Evolutionary conservation across 768 basidiomycete species (phyloP), one percentile per base, ranked within the genome.

Genomic region (Hygrocybe coccinea): DNA sequence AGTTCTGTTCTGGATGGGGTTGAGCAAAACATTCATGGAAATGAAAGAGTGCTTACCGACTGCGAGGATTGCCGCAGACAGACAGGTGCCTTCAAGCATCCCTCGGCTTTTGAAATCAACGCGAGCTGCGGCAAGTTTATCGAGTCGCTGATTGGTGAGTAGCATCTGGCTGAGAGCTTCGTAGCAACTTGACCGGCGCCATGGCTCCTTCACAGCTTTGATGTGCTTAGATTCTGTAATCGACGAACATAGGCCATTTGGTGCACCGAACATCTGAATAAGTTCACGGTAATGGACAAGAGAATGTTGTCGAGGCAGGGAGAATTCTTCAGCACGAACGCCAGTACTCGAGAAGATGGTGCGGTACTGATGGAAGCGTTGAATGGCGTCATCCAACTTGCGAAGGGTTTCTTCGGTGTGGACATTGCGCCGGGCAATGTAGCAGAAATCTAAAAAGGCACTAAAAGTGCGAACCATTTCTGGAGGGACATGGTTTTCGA

Each of bases 151-250:
- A 41, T 64, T 64, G 2, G 64, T 63, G 15, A 41, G 15, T 14
- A 41, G 39, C 39, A 41, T 41, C 19, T 41, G 39, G 5, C 39
- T 11, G 39, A 41, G 39, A 19, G 39, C 62, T 5, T 64, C 56
- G 35, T 52, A 60, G 17, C 57, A 55, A 39, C 51, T 67, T 1
- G 66, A 67, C 2, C 61, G 56, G 1, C 56, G 41, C 61, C 63
- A 67, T 4, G 63, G 66, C 37, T 62, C 55, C 51, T 67, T 65
- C 10, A 67, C 65, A n/a, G 65, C 64, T 4, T 62, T 62, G 45
- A 64, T 67, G 39, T 67, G 65, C 22, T 63, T 61, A 1, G 64
- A 60, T 54, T 67, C 64, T 8, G 60, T 63, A 24, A 65, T 65
- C 3, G 65, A 64, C 12, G 65, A 62, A 47, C 61, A 65, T 7